These are phyloP conservation scores for Pyrus pyrifolia DNA, from an alignment of 306 rosid species.

Conservation along the genomic window DNA sequence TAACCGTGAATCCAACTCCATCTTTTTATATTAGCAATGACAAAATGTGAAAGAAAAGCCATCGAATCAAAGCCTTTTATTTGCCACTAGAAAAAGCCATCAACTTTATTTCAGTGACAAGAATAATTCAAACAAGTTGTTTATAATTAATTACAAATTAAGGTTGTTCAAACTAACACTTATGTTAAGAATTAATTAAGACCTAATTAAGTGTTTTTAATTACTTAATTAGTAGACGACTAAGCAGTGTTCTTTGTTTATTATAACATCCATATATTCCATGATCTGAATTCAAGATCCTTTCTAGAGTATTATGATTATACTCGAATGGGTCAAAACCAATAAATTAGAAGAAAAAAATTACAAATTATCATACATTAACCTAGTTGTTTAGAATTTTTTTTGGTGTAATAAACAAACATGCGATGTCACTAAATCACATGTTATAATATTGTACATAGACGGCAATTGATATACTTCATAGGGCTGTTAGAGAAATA, in stretches of 20 bases:
- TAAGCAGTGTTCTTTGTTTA: neutral
- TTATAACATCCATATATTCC: neutral
- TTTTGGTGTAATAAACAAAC: neutral
- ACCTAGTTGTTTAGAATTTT: neutral
- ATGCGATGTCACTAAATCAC: neutral
- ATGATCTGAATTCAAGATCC: neutral
- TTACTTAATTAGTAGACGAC: neutral
- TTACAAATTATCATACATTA: neutral
- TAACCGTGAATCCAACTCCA: conserved; percentile 20
- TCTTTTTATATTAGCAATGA: neutral
- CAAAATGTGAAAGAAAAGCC: conserved; percentile 9
- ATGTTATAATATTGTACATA: no score
- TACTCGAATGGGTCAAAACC: conserved; percentile 1
- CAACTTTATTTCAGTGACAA: conserved; percentile 6
- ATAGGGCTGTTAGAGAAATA: no score
- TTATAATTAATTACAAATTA: neutral
- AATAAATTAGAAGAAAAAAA: neutral
- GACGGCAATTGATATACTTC: no score
- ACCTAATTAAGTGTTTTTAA: neutral
- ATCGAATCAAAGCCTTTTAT: conserved; percentile 16
- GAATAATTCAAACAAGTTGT: conserved; percentile 35
- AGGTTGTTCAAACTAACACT: conserved; percentile 7
- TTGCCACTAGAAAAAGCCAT: conserved; percentile 17
- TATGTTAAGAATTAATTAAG: neutral
- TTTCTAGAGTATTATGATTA: conserved; percentile 14